These are phyloP conservation scores for Cytospora piceicola DNA, from an alignment of 2,329 filamentous ascomycete species.

Conservation along the genomic window DNA sequence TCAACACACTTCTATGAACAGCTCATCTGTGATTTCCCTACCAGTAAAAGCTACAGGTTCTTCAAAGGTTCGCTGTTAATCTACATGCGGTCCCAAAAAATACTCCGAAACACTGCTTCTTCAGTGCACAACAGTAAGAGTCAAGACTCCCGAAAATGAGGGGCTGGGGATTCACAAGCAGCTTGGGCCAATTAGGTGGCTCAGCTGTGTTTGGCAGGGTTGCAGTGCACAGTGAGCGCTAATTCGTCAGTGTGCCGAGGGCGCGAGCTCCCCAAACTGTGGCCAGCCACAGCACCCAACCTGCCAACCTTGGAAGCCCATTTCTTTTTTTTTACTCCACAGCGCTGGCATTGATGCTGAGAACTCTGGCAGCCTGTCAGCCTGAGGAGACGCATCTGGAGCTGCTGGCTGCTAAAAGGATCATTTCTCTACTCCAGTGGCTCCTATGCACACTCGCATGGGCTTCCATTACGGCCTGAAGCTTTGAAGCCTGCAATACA, in stretches of 20 bases:
- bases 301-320: no score
- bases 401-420: no score
- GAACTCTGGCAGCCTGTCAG: no score
- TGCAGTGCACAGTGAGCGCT: slow-evolving; percentile 8
- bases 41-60: neutral
- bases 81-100: neutral
- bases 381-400: no score
- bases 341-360: no score
- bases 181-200: slow-evolving; percentile 21
- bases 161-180: slow-evolving; percentile 25
- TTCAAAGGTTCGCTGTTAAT: neutral
- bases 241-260: slow-evolving; percentile 7
- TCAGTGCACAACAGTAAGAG: slow-evolving; percentile 10
- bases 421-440: no score
- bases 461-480: neutral
- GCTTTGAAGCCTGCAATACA: neutral
- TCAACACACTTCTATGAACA: neutral
- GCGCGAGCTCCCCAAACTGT: neutral
- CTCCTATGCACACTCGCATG: no score
- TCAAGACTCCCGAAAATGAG: slow-evolving; percentile 13
- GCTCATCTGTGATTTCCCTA: neutral
- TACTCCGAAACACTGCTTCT: slow-evolving; percentile 18
- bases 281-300: neutral
- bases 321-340: no score
- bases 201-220: slow-evolving; percentile 14